These are phyloP conservation scores for Amphicarpaea edgeworthii DNA, from an alignment of 306 rosid species.

Conservation along the genomic window DNA sequence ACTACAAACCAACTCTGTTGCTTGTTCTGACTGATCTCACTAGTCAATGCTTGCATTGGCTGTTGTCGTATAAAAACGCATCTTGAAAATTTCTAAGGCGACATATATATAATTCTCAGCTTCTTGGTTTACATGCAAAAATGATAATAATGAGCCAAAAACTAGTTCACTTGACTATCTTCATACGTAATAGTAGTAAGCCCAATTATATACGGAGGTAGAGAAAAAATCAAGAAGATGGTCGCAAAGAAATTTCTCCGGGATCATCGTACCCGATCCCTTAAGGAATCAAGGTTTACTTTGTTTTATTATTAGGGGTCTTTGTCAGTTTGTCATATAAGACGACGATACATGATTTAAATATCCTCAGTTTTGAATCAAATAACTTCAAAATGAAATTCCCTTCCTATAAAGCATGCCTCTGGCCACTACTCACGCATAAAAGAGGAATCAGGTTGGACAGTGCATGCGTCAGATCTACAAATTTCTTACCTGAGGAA, in stretches of 20 bases:
- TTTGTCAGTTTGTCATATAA: conserved; percentile 15
- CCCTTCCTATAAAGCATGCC: conserved; percentile 36
- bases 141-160: conserved; percentile 13
- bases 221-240: conserved; percentile 36
- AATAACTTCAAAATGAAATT: conserved; percentile 31
- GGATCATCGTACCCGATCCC: conserved; percentile 6
- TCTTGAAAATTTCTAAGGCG: no score
- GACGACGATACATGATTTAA: conserved; percentile 32
- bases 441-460: conserved; percentile 28
- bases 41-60: neutral
- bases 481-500: conserved; percentile 37
- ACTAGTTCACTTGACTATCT: conserved; percentile 6
- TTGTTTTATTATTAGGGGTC: conserved; percentile 15
- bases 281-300: conserved; percentile 34
- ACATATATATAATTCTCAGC: no score
- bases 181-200: conserved; percentile 6
- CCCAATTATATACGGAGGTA: conserved; percentile 14
- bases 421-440: neutral
- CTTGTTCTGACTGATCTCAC: neutral
- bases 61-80: no score
- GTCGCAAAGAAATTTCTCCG: conserved; percentile 23
- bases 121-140: neutral
- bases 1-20: conserved; percentile 18
- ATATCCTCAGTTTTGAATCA: conserved; percentile 36
- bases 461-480: conserved; percentile 33